These are phyloP conservation scores for Candida berthetii DNA, from an alignment of 805 yeast genomes.

Conservation along the genomic window DNA sequence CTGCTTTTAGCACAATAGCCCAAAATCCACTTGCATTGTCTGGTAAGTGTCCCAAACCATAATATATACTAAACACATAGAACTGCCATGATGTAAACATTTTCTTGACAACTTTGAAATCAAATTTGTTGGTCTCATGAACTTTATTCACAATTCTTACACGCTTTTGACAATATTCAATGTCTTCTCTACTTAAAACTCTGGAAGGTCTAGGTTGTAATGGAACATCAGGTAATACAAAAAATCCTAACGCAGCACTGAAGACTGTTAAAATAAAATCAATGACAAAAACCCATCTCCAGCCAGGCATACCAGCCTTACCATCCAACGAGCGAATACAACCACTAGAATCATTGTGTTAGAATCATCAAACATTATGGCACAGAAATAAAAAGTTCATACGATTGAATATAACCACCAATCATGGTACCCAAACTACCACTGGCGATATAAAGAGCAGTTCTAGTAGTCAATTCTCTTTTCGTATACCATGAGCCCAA, in stretches of 20 bases:
- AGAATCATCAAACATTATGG: too few species aligned
- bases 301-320: slow-evolving; percentile 39
- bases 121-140: slow-evolving; percentile 23
- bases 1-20: slow-evolving; percentile 12
- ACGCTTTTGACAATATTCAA: slow-evolving; percentile 40
- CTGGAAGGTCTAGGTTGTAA: slow-evolving; percentile 39
- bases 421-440: slow-evolving; percentile 39
- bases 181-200: slow-evolving; percentile 49
- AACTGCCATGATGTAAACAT: slow-evolving; percentile 51
- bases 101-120: slow-evolving; percentile 39
- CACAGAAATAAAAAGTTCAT: too few species aligned
- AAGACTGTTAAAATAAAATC: slow-evolving; percentile 57
- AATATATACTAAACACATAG: slow-evolving; percentile 14
- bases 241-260: slow-evolving; percentile 49
- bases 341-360: too few species aligned
- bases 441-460: slow-evolving; percentile 58
- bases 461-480: slow-evolving; percentile 53
- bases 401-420: slow-evolving; percentile 48
- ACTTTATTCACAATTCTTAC: slow-evolving; percentile 22
- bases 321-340: slow-evolving; percentile 35
- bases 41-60: slow-evolving; percentile 9
- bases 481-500: slow-evolving; percentile 57
- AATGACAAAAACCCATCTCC: slow-evolving; percentile 63
- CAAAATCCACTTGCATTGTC: slow-evolving; percentile 8
- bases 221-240: slow-evolving; percentile 62